Evolutionary conservation across 2,329 filamentous ascomycete genomes (phyloP), one percentile per base, ranked within the genome.

Genomic region (Dactylella cylindrospora): DNA sequence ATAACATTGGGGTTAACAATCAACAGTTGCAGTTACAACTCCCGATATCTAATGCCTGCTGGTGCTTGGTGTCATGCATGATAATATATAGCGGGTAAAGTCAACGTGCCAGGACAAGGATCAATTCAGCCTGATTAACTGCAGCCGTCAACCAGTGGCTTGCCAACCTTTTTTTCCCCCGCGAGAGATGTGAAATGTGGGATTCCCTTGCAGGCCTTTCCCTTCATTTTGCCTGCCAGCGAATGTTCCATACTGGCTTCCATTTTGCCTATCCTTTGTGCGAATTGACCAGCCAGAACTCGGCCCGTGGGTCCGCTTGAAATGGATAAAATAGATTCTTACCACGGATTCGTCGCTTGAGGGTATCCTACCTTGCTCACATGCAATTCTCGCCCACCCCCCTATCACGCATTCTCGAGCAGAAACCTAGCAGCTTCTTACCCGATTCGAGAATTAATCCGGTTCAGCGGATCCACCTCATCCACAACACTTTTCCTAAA

Each of bases 391-490:
- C 39, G 49, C 40, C 22, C n/a, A n/a, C n/a, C 50, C 35, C 33
- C 43, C 43, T 49, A 36, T 29, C 52, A 43, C 44, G 49, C 46
- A 43, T 43, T 43, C 9, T 50, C 43, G 38, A 31, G 22, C 12
- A n/a, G 19, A 10, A 33, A 23, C 36, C 46, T 36, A 29, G 54
- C 15, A 8, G 19, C 10, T 28, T 22, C 43, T 36, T 54, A 31
- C 54, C 40, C 43, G 36, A 54, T 54, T 53, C 29, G 57, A 62
- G 33, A 62, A 62, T 54, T 62, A 62, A 62, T 62, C 57, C 57
- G 57, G 57, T 45, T 53, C 43, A 43, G 49, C 49, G 49, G 15
- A 8, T 33, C 36, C 41, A 61, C 55, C 32, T 23, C 41, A 25
- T n/a, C 20, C 13, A 19, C 47, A 62, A 61, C 55, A 49, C 43